phyloP scores from a whole-genome alignment of 1,139 yeast genomes.

The Yamadazyma trypodendri region DNA sequence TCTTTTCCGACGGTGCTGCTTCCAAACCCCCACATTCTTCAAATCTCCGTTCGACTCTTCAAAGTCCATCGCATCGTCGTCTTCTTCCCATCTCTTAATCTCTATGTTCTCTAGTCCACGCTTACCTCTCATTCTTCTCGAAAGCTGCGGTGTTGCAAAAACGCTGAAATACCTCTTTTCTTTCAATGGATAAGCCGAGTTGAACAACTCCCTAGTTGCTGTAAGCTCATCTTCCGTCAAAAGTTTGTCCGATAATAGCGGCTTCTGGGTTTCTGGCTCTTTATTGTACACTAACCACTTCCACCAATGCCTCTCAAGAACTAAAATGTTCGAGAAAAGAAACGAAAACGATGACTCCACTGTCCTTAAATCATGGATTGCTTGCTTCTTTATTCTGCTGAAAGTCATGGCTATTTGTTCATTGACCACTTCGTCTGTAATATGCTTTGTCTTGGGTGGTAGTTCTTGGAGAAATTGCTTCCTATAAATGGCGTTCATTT shows the following conservation, averaged over 20 bases:
- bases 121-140: conserved; percentile 39
- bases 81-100: conserved; percentile 6
- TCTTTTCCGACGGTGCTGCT: conserved; percentile 9
- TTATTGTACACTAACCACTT: conserved; percentile 43
- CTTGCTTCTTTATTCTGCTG: conserved; percentile 26
- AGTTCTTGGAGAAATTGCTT: conserved; percentile 23
- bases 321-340: conserved; percentile 27
- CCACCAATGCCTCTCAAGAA: conserved; percentile 41
- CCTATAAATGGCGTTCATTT: conserved; percentile 25
- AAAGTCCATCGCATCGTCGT: conserved; percentile 8
- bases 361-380: conserved; percentile 20
- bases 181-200: conserved; percentile 27
- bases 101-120: conserved; percentile 27
- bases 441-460: conserved; percentile 33
- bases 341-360: conserved; percentile 28
- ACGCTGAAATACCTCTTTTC: conserved; percentile 40
- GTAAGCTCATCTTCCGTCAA: conserved; percentile 25
- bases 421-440: conserved; percentile 33
- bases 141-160: conserved; percentile 45
- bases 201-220: conserved; percentile 17
- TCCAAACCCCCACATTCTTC: conserved; percentile 10
- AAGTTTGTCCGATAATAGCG: conserved; percentile 25
- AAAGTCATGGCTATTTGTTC: conserved; percentile 25
- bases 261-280: conserved; percentile 29
- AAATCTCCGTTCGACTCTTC: conserved; percentile 11